Evolutionary conservation across 2,329 filamentous ascomycete species (phyloP), one percentile per base, ranked within the genome.

Genomic region (Coleophoma cylindrospora): DNA sequence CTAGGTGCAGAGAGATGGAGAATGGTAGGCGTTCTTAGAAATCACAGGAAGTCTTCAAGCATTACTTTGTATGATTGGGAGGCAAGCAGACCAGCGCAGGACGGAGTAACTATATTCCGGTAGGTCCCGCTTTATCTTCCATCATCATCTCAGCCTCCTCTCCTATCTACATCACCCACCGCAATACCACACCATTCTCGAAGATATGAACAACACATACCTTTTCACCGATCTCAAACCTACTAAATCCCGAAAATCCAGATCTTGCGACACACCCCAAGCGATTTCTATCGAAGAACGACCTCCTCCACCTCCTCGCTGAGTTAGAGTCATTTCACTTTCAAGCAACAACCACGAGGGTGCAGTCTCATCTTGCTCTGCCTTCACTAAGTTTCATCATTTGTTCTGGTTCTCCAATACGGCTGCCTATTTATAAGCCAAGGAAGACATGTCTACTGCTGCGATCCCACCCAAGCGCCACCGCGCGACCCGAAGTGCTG

Each of bases 341-440:
- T 27, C 27, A 7, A 27, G 27, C 27, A 7, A 27, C 27, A 27
- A 27, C 27, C 27, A 10, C 27, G 9, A 27, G 27, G 2, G 27
- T 27, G 27, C 27, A 21, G 38, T 19, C 40, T 41, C 41, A 44
- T 19, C 40, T 41, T 46, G 47, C 44, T 57, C 55, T 50, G 49
- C 34, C 52, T 50, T 48, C 4, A 27, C 27, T 27, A 10, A 27
- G 27, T 10, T 56, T 57, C 36, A 45, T 34, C 49, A 56, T 40
- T 48, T 51, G 43, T 43, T 48, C 34, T 52, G 9, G 27, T 48
- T 55, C 57, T 57, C 54, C 44, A 36, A 19, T 22, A 55, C 56
- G 54, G 56, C 59, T 58, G 54, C 66, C 64, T 74, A 75, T 75
- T 74, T 74, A 69, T 72, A 70, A 72, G 74, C 55, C 60, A 55